A percentile compares a stretch with the other conserved stretches of the same genome.
Conservation (phyloP, 495 filamentous ascomycete species). For the Talaromyces proteolyticus region DNA sequence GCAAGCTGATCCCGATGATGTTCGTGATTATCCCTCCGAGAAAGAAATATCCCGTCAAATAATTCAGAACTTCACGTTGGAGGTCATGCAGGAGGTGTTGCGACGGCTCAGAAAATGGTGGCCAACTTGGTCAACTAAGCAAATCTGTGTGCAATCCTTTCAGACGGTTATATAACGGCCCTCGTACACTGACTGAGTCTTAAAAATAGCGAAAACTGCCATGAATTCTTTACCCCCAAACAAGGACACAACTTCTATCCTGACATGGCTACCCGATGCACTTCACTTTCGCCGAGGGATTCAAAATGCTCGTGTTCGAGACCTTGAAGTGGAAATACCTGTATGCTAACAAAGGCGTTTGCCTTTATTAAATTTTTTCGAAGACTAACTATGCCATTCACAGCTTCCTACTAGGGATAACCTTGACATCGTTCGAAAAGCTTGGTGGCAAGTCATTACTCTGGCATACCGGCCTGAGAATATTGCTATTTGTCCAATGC, state of each 20-base stretch:
- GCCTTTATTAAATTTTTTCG: too few relatives aligned
- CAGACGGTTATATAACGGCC: too few relatives aligned
- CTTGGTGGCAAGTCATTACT: constrained; percentile 50
- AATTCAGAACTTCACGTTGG: constrained; percentile 40
- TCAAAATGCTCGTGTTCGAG: constrained; percentile 48
- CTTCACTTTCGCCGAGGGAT: constrained; percentile 48
- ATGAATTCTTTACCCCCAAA: too few relatives aligned
- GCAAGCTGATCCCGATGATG: constrained; percentile 20
- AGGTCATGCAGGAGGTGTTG: too few relatives aligned
- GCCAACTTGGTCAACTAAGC: too few relatives aligned
- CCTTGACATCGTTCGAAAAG: constrained; percentile 33
- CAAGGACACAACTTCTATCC: constrained; percentile 21
- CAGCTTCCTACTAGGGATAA: constrained; percentile 33
- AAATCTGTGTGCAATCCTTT: too few relatives aligned
- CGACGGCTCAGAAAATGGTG: too few relatives aligned
- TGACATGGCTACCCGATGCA: constrained; percentile 40
- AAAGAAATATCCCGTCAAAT: constrained; percentile 37
- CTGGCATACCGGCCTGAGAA: constrained; percentile 31
- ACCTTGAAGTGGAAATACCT: constrained; percentile 45
- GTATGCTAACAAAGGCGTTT: too few relatives aligned
- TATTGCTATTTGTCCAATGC: constrained; percentile 28
- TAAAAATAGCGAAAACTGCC: too few relatives aligned
- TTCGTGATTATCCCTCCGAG: constrained; percentile 32
- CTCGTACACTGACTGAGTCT: too few relatives aligned
- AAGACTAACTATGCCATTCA: too few relatives aligned